Evolutionary conservation across 2,329 filamentous ascomycete species (phyloP), one percentile per base, ranked within the genome.

Genomic region (Fusarium sulawesiense): DNA sequence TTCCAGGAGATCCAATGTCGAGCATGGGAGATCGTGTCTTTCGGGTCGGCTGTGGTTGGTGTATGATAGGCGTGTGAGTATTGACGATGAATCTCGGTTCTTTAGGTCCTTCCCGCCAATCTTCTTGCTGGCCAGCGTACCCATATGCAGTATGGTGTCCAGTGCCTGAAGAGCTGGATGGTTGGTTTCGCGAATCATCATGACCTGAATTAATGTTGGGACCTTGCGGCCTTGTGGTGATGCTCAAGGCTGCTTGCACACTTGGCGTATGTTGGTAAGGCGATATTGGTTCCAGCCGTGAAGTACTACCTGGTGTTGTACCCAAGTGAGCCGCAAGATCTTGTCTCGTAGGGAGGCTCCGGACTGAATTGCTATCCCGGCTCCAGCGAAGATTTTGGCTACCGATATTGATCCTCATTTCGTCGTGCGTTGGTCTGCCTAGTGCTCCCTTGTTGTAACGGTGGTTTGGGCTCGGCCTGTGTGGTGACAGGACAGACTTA

Each of bases 351-450:
- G 40, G 41, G 34, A 46, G 57, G 29, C 70, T 78, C 54, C 72
- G 61, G 8, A 77, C 58, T n/a, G 76, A 75, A 45, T 77, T 76
- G 37, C 64, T 73, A 7, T 61, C 60, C 11, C 63, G 64, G 53
- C 73, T 78, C 78, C 77, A 80, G 25, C 71, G 72, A 56, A 77
- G 66, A 29, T 72, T 64, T 30, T 76, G 71, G 20, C 66, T 72
- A 1, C 78, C 77, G 48, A 80, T 76, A 23, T 62, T 66, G 32
- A 80, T 72, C 34, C 66, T 74, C 30, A 79, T 74, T 4, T 54
- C 41, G 7, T 69, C 41, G 3, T 40, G 16, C 2, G 46, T 34
- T 16, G 32, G 42, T 21, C n/a, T 29, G 3, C 37, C 55, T 18
- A 44, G 12, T 2, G 12, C 49, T 30, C 30, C 47, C 21, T 40